phyloP scores from a whole-genome alignment of 306 rosid genomes.

The Glycine tomentella region DNA sequence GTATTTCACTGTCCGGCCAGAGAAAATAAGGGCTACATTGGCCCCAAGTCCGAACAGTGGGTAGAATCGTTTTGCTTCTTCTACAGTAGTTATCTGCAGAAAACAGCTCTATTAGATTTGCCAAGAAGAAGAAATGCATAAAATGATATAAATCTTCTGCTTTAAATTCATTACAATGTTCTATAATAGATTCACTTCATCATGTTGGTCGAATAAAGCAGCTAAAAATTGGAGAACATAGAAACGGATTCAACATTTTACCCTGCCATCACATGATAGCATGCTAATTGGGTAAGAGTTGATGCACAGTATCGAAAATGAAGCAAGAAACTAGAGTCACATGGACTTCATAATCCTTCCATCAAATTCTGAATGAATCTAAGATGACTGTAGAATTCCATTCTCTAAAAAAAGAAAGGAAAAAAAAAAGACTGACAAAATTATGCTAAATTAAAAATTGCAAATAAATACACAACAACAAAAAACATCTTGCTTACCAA shows the following conservation, averaged over 20 bases:
- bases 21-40: slow-evolving; percentile 86
- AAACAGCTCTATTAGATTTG: slow-evolving; percentile 27
- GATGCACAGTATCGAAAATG: not conserved
- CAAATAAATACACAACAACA: too few relatives aligned
- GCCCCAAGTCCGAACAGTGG: slow-evolving; percentile 97
- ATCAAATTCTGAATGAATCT: not conserved
- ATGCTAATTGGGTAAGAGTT: not conserved
- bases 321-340: slow-evolving; percentile 12
- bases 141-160: slow-evolving; percentile 8
- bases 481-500: not conserved
- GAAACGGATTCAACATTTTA: slow-evolving; percentile 15
- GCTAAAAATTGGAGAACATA: slow-evolving; percentile 15
- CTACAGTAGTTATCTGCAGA: slow-evolving; percentile 84
- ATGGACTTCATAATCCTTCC: not conserved
- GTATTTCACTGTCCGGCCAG: slow-evolving; percentile 93
- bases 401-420: slow-evolving; percentile 5
- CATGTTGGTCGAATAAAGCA: not conserved
- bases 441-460: not conserved
- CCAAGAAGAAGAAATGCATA: slow-evolving; percentile 33
- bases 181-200: not conserved
- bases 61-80: slow-evolving; percentile 91
- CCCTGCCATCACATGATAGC: slow-evolving; percentile 17
- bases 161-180: slow-evolving; percentile 9
- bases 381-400: not conserved
- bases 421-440: not conserved